A percentile compares a stretch with the other conserved stretches of the same genome.
Conservation (phyloP, 2,329 filamentous ascomycete species). For the Aspergillus neotritici region DNA sequence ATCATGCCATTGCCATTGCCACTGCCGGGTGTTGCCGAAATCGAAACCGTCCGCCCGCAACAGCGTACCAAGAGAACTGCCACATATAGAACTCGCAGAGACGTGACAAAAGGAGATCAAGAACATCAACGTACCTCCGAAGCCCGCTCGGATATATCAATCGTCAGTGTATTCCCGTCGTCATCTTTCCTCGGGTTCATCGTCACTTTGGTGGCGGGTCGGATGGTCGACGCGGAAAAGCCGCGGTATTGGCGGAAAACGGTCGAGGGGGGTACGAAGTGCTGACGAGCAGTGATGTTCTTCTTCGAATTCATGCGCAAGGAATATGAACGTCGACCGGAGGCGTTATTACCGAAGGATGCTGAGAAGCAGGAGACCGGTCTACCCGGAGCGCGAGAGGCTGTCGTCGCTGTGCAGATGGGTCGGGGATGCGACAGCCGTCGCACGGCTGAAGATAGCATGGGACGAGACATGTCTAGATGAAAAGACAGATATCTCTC, state of each 20-base stretch:
- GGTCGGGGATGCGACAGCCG: conserved; percentile 18
- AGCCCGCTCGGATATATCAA: conserved; percentile 80
- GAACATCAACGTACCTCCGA: conserved; percentile 57
- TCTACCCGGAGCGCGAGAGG: conserved; percentile 18
- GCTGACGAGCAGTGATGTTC: not conserved
- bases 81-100: not conserved
- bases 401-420: conserved; percentile 8
- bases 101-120: conserved; percentile 1
- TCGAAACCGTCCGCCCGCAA: not conserved
- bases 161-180: conserved; percentile 73
- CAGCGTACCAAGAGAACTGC: not conserved
- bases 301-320: conserved; percentile 1
- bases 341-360: conserved; percentile 21
- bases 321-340: conserved; percentile 12
- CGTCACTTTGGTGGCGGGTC: conserved; percentile 39
- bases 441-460: conserved; percentile 21
- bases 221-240: conserved; percentile 33
- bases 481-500: not conserved
- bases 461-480: conserved; percentile 26
- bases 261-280: not conserved
- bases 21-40: not conserved
- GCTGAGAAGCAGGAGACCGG: conserved; percentile 24
- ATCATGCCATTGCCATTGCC: not conserved
- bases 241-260: conserved; percentile 17
- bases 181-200: conserved; percentile 73